Percentiles rank a stretch among this genome's conserved stretches.
phyloP scores from a whole-genome alignment of 306 rosid genomes.

The Canavalia ensiformis region DNA sequence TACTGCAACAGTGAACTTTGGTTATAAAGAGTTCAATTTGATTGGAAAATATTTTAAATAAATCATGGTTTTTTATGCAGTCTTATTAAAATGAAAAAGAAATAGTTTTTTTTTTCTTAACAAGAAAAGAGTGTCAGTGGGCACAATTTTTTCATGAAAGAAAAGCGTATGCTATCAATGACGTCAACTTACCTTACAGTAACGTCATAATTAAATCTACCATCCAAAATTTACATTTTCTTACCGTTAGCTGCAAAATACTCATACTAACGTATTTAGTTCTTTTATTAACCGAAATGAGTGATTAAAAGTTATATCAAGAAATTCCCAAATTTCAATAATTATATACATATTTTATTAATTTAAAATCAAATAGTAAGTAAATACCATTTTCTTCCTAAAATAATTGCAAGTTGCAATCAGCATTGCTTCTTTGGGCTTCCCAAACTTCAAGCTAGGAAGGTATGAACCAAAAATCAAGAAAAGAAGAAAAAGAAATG shows the following conservation, averaged over 20 bases:
- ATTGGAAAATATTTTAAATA: background rate
- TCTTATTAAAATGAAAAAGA: background rate
- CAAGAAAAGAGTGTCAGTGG: background rate
- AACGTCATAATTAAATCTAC: constrained; percentile 31
- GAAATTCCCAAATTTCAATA: no score
- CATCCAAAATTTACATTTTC: constrained; percentile 25
- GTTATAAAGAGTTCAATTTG: background rate
- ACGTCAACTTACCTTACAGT: constrained; percentile 36
- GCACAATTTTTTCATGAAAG: constrained; percentile 7
- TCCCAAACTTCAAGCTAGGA: background rate
- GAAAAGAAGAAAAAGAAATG: background rate
- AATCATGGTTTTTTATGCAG: no score
- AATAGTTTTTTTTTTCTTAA: background rate
- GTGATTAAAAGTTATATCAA: background rate
- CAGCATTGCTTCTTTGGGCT: no score
- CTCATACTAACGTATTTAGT: background rate
- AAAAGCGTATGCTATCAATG: constrained; percentile 5
- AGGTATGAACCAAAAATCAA: background rate
- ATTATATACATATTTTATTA: no score
- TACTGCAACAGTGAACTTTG: background rate
- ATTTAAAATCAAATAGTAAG: background rate
- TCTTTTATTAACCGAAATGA: background rate
- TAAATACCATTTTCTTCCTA: background rate
- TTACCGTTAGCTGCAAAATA: constrained; percentile 14
- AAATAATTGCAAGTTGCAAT: background rate